phyloP scores from a whole-genome alignment of 768 basidiomycete genomes.

The Calocybe indica region DNA sequence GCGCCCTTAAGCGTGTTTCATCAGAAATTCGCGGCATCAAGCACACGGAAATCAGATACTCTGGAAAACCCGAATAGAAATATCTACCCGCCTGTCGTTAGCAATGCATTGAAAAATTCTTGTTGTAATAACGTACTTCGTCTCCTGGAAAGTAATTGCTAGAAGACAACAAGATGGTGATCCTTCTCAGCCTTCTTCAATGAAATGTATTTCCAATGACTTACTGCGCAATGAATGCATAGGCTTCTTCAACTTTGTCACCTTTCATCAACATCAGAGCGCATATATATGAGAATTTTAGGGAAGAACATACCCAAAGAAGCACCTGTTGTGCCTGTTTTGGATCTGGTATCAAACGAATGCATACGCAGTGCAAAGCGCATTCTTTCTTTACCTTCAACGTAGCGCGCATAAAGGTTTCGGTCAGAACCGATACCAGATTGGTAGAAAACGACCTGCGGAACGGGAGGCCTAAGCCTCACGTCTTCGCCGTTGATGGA shows the following conservation, averaged over 20 bases:
- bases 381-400: constrained; percentile 42
- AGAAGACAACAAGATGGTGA: neutral
- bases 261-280: constrained; percentile 24
- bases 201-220: constrained; percentile 15
- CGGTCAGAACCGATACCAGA: constrained; percentile 53
- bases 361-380: neutral
- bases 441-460: constrained; percentile 63
- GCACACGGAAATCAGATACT: constrained; percentile 25
- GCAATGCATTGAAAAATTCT: constrained; percentile 1
- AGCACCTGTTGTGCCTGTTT: constrained; percentile 55
- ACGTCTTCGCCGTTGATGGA: constrained; percentile 44
- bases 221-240: constrained; percentile 77
- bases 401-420: constrained; percentile 50
- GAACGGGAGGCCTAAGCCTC: constrained; percentile 34
- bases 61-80: constrained; percentile 77
- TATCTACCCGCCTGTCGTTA: constrained; percentile 30
- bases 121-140: constrained; percentile 37
- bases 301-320: constrained; percentile 41
- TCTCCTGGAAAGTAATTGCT: constrained; percentile 72
- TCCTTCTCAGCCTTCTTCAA: too few species aligned
- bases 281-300: neutral
- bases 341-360: constrained; percentile 1
- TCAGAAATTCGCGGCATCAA: neutral
- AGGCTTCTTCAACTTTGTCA: constrained; percentile 73
- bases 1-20: constrained; percentile 45